Evolutionary conservation across 441 rosid genomes (phyloP).

Genomic region (Populus trichocarpa): DNA sequence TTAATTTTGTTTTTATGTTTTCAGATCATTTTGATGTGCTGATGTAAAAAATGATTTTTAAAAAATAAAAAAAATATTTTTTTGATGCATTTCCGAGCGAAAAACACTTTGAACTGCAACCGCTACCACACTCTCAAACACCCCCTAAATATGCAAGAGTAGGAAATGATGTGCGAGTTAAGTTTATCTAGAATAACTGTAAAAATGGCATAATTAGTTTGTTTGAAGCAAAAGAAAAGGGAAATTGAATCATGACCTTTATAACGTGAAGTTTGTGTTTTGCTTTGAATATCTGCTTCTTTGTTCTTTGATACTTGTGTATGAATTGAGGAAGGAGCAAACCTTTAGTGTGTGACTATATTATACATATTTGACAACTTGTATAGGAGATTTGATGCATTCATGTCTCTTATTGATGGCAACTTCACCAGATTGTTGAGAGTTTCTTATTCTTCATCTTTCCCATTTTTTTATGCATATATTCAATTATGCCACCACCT

Average conservation of each 20-base stretch:
- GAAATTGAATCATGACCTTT: neutral
- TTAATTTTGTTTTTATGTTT: too few species aligned
- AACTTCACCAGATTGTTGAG: neutral
- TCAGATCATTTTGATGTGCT: too few species aligned
- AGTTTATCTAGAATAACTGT: neutral
- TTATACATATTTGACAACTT: neutral
- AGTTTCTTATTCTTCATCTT: neutral
- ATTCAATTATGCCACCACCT: neutral
- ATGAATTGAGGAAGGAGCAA: neutral
- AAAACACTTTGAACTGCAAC: too few species aligned
- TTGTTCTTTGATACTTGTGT: neutral
- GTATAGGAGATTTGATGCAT: neutral
- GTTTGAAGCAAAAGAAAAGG: neutral
- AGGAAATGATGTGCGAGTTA: neutral
- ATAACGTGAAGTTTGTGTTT: neutral
- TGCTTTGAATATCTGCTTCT: neutral
- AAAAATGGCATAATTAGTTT: neutral
- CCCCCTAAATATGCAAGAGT: too few species aligned
- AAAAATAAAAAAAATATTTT: too few species aligned
- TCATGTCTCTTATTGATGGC: neutral
- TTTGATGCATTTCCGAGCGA: too few species aligned
- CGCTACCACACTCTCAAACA: too few species aligned
- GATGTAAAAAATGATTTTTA: too few species aligned
- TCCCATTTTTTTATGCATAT: neutral
- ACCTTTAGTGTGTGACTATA: neutral